These are phyloP conservation scores for Cynanchum wilfordii DNA, from an alignment of 257 asterid species.

Conservation along the genomic window DNA sequence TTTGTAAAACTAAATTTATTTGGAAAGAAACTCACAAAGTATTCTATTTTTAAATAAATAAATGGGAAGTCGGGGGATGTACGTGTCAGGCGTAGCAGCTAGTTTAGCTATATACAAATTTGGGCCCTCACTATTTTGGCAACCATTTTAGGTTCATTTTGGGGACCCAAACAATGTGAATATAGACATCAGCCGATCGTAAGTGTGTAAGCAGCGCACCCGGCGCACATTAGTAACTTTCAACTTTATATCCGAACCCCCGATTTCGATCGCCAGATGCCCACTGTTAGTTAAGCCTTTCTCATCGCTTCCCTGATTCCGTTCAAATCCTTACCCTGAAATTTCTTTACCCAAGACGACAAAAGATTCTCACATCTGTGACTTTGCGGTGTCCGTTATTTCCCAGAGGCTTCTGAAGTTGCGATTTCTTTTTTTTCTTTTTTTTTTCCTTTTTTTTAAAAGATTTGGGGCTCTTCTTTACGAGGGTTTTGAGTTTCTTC, in stretches of 20 bases:
- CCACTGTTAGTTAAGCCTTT: constrained; percentile 17
- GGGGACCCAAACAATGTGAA: constrained; percentile 20
- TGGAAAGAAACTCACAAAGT: no score
- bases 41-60: no score
- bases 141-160: background rate
- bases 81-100: no score
- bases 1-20: no score
- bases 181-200: constrained; percentile 17
- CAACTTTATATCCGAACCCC: constrained; percentile 20
- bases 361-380: constrained; percentile 21
- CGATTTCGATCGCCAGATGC: constrained; percentile 29
- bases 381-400: background rate
- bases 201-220: constrained; percentile 15
- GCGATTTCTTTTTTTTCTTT: background rate
- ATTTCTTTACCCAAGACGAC: constrained; percentile 7
- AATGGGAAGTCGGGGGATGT: no score
- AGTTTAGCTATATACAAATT: background rate
- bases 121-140: background rate
- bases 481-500: constrained; percentile 14
- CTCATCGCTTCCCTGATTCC: constrained; percentile 14
- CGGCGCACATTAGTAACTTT: constrained; percentile 34
- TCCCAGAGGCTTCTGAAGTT: constrained; percentile 4
- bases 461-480: background rate
- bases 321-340: constrained; percentile 17
- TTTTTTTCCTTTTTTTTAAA: background rate